These are phyloP conservation scores for Tilletia indica DNA, from an alignment of 1,284 basidiomycete genomes.

Conservation along the genomic window DNA sequence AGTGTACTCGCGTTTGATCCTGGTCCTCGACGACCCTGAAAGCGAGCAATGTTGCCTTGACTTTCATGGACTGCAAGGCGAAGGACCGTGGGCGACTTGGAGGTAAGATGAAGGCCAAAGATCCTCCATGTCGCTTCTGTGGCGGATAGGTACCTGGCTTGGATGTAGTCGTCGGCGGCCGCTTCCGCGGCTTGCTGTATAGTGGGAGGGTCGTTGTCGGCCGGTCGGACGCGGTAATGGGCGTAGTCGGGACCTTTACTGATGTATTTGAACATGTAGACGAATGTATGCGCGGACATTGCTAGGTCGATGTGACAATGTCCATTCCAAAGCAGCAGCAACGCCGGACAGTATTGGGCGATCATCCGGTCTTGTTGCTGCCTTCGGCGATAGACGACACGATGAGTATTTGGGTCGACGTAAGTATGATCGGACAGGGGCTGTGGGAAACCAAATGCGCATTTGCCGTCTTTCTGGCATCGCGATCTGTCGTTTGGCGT, in stretches of 20 bases:
- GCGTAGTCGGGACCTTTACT: background rate
- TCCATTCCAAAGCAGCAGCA: background rate
- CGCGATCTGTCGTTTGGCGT: background rate
- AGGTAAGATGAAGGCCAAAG: background rate
- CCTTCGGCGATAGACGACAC: background rate
- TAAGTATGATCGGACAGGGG: background rate
- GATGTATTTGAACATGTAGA: conserved; percentile 12
- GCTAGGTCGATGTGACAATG: background rate
- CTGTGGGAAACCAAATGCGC: background rate
- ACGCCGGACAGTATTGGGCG: background rate
- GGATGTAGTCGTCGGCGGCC: background rate
- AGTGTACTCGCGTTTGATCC: background rate
- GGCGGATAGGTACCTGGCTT: background rate
- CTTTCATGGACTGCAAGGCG: background rate
- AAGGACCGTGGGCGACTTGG: background rate
- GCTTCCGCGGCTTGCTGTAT: background rate
- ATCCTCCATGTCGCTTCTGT: background rate
- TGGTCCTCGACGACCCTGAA: background rate
- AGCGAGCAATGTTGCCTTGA: background rate
- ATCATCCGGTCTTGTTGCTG: background rate
- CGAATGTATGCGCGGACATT: background rate
- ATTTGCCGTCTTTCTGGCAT: background rate
- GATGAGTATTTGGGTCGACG: background rate
- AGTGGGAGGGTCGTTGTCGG: background rate
- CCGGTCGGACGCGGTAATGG: background rate